Conservation (phyloP, 2,329 filamentous ascomycete species). For the Elsinoe australis region DNA sequence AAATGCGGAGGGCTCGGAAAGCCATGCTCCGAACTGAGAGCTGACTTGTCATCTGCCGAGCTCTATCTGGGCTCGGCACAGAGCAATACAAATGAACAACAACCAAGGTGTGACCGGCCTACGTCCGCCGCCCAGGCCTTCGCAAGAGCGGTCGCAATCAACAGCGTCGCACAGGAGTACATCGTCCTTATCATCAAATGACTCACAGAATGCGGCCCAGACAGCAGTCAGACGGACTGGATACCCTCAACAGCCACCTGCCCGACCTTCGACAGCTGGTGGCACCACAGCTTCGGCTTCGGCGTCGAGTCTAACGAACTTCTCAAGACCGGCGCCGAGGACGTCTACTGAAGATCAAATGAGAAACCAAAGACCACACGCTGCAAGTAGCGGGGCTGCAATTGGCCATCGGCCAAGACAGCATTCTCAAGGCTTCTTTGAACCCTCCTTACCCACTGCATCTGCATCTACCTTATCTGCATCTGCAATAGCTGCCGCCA, state of each 20-base stretch:
- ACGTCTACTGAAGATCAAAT: slow-evolving; percentile 30
- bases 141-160: slow-evolving; percentile 26
- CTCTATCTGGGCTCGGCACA: background rate
- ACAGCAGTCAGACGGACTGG: slow-evolving; percentile 31
- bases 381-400: slow-evolving; percentile 23
- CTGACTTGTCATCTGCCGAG: background rate
- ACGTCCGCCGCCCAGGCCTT: slow-evolving; percentile 12
- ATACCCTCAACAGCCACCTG: slow-evolving; percentile 27
- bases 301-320: slow-evolving; percentile 30
- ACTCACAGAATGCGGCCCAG: slow-evolving; percentile 34
- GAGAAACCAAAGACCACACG: slow-evolving; percentile 27
- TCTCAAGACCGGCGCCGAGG: slow-evolving; percentile 26
- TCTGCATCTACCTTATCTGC: slow-evolving; percentile 42
- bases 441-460: slow-evolving; percentile 57
- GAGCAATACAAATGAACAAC: background rate
- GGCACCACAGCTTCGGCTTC: slow-evolving; percentile 28
- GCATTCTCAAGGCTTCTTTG: slow-evolving; percentile 68
- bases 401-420: slow-evolving; percentile 56
- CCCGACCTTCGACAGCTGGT: slow-evolving; percentile 29
- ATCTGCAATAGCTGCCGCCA: slow-evolving; percentile 74
- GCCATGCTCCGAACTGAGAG: no score
- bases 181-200: slow-evolving; percentile 33
- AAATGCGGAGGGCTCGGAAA: no score
- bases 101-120: slow-evolving; percentile 11
- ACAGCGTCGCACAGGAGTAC: slow-evolving; percentile 30